Evolutionary conservation across 352 stramenopile species (phyloP), one percentile per base, ranked within the genome.

Genomic region (Pythium plurisporium): DNA sequence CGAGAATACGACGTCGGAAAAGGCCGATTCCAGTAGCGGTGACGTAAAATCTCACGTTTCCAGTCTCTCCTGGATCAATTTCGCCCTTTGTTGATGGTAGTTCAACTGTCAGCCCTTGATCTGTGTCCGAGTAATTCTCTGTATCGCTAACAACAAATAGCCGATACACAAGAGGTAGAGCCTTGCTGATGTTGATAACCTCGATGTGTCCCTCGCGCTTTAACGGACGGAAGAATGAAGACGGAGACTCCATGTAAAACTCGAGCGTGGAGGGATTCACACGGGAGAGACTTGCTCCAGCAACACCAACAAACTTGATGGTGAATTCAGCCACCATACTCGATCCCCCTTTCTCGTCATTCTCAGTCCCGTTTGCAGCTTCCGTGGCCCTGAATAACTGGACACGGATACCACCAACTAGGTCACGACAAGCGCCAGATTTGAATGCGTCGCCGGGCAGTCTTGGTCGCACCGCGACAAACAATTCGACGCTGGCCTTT

Each of bases 361-460:
- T 70, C 29, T 61, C 43, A 7, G 26, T 17, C 19, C 17, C 7
- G 7, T 26, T 27, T 15, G 34, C 5, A 23, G 20, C 14, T 14
- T 66, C 65, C 2, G 27, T 46, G 0, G 44, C 42, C 4, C 76
- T 72, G 68, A 89, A 94, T 5, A 95, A 62, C 55, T 95, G 86
- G 8, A 95, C 67, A n/a, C 86, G 86, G 65, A 95, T 95, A 14
- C 86, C 86, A 23, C 86, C 86, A 48, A 95, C 80, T 9, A 95
- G 67, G 43, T 95, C 84, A 59, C 86, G 75, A 37, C 76, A 76
- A 9, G 72, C 76, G 4, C 86, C 86, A 27, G 82, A 89, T 57
- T 89, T 91, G 34, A 95, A 84, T 22, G 82, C 82, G 55, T 95
- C 86, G 0, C 59, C 74, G 20, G 84, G 88, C 14, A 95, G 53